Percentiles rank a stretch among this genome's conserved stretches.
Conservation (phyloP, 2,329 filamentous ascomycete species). For the Exophiala bonariae region DNA sequence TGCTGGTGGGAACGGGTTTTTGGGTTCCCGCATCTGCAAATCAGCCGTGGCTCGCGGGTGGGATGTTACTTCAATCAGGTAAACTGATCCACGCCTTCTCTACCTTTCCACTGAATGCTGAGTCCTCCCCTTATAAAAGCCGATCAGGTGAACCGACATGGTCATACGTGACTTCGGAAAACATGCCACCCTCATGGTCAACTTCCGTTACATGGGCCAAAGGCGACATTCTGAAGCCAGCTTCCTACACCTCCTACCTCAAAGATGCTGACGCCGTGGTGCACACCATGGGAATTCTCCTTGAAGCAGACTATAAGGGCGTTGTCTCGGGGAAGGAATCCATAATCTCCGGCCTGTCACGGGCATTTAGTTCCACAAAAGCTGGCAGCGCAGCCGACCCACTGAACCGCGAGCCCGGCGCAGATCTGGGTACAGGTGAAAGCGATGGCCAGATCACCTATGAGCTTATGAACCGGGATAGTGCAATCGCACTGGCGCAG, state of each 20-base stretch:
- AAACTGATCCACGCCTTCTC: constrained; percentile 29
- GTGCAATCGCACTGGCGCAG: constrained; percentile 77
- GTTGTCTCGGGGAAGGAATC: constrained; percentile 82
- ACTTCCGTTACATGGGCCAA: constrained; percentile 81
- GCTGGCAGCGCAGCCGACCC: constrained; percentile 65
- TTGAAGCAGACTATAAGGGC: constrained; percentile 97
- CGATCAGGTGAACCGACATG: constrained; percentile 88
- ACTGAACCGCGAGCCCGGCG: constrained; percentile 60
- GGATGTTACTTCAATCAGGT: constrained; percentile 93
- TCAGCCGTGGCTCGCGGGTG: constrained; percentile 81
- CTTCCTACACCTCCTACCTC: constrained; percentile 75
- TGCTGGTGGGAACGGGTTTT: constrained; percentile 89
- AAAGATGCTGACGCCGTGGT: constrained; percentile 80
- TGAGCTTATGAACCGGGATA: constrained; percentile 86
- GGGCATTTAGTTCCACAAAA: constrained; percentile 72
- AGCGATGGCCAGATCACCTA: constrained; percentile 81
- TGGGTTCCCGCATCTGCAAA: constrained; percentile 85
- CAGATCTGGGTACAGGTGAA: constrained; percentile 62
- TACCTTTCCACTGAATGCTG: constrained; percentile 16
- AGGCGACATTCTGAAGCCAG: constrained; percentile 81
- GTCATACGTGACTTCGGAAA: constrained; percentile 72
- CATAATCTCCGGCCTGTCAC: constrained; percentile 72
- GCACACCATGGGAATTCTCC: constrained; percentile 91
- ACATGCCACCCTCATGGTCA: constrained; percentile 75
- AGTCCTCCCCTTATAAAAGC: constrained; percentile 47